These are phyloP conservation scores for Cyclotella atomus DNA, from an alignment of 108 stramenopile species.

Conservation along the genomic window DNA sequence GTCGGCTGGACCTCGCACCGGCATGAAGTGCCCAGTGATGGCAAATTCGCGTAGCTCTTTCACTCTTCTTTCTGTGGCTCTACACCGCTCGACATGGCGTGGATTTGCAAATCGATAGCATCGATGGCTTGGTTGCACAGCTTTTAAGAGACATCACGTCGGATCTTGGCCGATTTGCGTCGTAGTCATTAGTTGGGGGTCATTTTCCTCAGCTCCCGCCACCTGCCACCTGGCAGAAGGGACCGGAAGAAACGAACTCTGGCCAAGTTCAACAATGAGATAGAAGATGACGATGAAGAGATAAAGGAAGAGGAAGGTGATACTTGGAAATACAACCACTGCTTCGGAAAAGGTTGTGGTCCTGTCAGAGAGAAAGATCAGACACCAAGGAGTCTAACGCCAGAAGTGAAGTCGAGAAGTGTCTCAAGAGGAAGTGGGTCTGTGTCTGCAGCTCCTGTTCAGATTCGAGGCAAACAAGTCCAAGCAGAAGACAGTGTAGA, in stretches of 20 bases:
- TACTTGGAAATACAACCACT: too few species aligned
- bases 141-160: background rate
- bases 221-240: background rate
- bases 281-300: too few species aligned
- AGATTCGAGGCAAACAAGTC: background rate
- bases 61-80: conserved; percentile 1
- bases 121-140: too few species aligned
- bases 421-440: too few species aligned
- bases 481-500: background rate
- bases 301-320: too few species aligned
- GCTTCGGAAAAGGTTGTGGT: too few species aligned
- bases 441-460: too few species aligned
- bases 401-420: too few species aligned
- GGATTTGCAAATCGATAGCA: background rate
- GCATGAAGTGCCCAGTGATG: background rate
- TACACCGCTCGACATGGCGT: background rate
- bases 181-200: too few species aligned
- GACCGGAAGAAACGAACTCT: background rate
- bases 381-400: too few species aligned
- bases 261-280: background rate
- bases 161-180: background rate
- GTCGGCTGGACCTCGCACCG: background rate
- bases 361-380: too few species aligned
- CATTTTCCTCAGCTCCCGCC: too few species aligned
- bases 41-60: background rate